These are phyloP conservation scores for Crataegus laevigata DNA, from an alignment of 306 rosid species.

Conservation along the genomic window DNA sequence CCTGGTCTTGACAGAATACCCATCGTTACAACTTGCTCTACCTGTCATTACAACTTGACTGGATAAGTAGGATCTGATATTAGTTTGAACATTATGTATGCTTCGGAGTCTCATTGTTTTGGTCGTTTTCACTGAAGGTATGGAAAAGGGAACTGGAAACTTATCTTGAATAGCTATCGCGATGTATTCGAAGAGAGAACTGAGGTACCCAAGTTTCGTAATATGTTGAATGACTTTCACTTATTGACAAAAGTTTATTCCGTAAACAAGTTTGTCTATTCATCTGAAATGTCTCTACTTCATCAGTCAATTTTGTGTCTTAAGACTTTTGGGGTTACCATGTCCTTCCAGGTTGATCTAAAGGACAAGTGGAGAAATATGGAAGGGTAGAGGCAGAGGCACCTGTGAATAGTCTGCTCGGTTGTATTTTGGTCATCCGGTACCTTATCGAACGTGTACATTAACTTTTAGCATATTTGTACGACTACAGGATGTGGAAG, in stretches of 20 bases:
- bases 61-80: neutral
- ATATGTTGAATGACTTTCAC: neutral
- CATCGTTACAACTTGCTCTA: neutral
- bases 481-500: neutral
- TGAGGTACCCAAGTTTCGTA: slow-evolving; percentile 39
- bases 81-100: neutral
- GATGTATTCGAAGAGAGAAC: slow-evolving; percentile 57
- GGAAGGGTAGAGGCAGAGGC: slow-evolving; percentile 25
- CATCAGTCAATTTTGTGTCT: slow-evolving; percentile 2
- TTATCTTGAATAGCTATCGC: slow-evolving; percentile 36
- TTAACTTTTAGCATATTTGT: neutral
- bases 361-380: slow-evolving; percentile 94
- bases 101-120: slow-evolving; percentile 9
- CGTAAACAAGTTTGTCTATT: neutral
- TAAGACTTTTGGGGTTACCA: neutral
- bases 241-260: neutral
- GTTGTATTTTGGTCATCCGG: neutral
- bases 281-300: neutral
- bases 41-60: neutral
- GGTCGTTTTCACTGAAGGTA: slow-evolving; percentile 38
- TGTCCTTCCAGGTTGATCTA: slow-evolving; percentile 61
- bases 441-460: neutral
- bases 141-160: slow-evolving; percentile 74
- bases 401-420: neutral
- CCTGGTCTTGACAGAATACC: neutral